Evolutionary conservation across 306 rosid species (phyloP), one percentile per base, ranked within the genome.

Genomic region (Prosopis cineraria): DNA sequence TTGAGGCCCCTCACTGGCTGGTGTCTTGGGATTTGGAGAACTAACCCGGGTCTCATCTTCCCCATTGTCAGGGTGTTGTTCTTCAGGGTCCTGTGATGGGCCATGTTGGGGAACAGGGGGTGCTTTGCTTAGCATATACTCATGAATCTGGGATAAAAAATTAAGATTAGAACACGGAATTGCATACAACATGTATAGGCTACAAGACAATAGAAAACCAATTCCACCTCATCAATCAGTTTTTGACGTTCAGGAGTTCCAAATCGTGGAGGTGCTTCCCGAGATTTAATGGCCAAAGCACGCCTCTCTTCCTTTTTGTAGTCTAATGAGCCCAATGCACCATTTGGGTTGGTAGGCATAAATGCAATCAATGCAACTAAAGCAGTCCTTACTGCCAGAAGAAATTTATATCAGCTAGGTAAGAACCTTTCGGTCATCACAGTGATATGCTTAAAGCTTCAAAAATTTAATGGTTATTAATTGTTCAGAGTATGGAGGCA

Each of bases 281-380:
- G 94, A 77, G 99, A 93, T 78, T 96, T 96, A 68, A 93, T 72
- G n/a, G 98, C 98, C 82, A 96, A 73, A 62, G 86, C 59, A 17
- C 74, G 98, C 77, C 98, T 90, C 78, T 96, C 97, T 85, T 96
- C 98, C 73, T 91, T 90, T 85, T 89, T 93, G 89, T 93, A 96
- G 81, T 91, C 97, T 66, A 96, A 80, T 17, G 99, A 96, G 71
- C 99, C 98, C 82, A 96, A 74, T 3, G 99, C 99, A 20, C 98
- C 98, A 81, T 88, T 91, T 77, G 99, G 98, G 68, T 81, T 89
- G 81, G 99, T 88, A 43, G 99, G 99, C 99, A 96, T 93, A 83
- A 93, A 96, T 22, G 99, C 99, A 83, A 96, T 91, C 55, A 96
- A 82, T 9, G 99, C 99, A 84, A 93, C 96, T 53, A 96, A 80